A percentile compares a stretch with the other conserved stretches of the same genome.
phyloP scores from a whole-genome alignment of 805 yeast genomes.

The Candida maris region DNA sequence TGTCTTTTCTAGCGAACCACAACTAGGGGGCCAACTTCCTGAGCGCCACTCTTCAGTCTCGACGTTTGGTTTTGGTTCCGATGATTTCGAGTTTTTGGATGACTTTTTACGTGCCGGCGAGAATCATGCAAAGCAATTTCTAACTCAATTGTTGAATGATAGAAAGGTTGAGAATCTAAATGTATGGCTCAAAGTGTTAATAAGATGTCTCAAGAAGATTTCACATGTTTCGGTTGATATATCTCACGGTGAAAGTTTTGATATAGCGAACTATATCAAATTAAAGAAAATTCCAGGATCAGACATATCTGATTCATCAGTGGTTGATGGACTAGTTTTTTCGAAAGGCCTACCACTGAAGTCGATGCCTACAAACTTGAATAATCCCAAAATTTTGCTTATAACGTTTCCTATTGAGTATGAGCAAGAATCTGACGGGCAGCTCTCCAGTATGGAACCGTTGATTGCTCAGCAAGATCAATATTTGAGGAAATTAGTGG shows the following conservation, averaged over 20 bases:
- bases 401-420: slow-evolving; percentile 90
- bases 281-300: slow-evolving; percentile 85
- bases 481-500: slow-evolving; percentile 75
- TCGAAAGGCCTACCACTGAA: slow-evolving; percentile 80
- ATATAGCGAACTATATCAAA: slow-evolving; percentile 84
- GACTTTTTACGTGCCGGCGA: slow-evolving; percentile 34
- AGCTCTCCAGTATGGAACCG: slow-evolving; percentile 74
- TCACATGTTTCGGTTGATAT: slow-evolving; percentile 58
- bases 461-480: slow-evolving; percentile 85
- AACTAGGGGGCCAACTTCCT: slow-evolving; percentile 6
- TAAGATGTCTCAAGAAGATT: slow-evolving; percentile 49
- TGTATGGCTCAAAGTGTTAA: slow-evolving; percentile 58
- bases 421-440: slow-evolving; percentile 44
- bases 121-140: slow-evolving; percentile 46
- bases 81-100: slow-evolving; percentile 30
- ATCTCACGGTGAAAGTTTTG: slow-evolving; percentile 67
- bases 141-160: slow-evolving; percentile 60
- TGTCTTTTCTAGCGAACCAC: slow-evolving; percentile 15
- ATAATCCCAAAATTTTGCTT: slow-evolving; percentile 71
- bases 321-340: slow-evolving; percentile 77
- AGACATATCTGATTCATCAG: slow-evolving; percentile 50
- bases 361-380: slow-evolving; percentile 63
- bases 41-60: slow-evolving; percentile 11
- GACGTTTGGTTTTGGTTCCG: slow-evolving; percentile 22
- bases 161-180: slow-evolving; percentile 48